Conservation (phyloP, 208 protist genomes). For the Wallacemonas rigidus region DNA sequence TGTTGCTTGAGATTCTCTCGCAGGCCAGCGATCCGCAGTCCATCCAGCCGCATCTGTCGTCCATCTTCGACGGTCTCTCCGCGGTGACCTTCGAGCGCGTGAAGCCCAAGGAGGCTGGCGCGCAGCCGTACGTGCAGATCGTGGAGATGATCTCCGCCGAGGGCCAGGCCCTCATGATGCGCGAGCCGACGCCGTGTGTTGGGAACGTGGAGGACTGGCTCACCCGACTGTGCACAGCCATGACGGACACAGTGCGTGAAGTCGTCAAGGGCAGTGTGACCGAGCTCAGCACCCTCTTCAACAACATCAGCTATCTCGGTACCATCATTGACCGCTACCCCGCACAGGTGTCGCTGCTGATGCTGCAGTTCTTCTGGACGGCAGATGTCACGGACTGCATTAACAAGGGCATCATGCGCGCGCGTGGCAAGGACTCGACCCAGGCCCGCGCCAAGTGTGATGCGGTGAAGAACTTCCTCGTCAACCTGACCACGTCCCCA, state of each 20-base stretch:
- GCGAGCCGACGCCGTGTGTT: constrained; percentile 87
- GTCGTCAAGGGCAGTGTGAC: constrained; percentile 90
- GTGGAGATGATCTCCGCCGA: constrained; percentile 90
- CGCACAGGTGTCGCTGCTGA: constrained; percentile 94
- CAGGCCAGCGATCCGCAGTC: constrained; percentile 94
- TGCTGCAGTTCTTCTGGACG: constrained; percentile 98
- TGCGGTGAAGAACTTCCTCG: constrained; percentile 90
- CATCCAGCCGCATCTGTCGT: constrained; percentile 94
- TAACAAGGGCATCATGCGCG: constrained; percentile 80
- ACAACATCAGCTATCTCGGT: constrained; percentile 85
- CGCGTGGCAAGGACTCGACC: constrained; percentile 73
- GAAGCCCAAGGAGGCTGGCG: constrained; percentile 90
- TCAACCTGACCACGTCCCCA: constrained; percentile 89
- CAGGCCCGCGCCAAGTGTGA: constrained; percentile 83
- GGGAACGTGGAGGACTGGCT: constrained; percentile 96
- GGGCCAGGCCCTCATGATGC: constrained; percentile 89
- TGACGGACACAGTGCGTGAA: constrained; percentile 91
- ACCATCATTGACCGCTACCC: constrained; percentile 95
- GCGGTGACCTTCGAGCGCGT: constrained; percentile 90
- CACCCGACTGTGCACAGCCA: constrained; percentile 88
- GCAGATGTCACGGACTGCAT: constrained; percentile 94
- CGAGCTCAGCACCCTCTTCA: constrained; percentile 85
- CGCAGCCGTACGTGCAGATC: constrained; percentile 91
- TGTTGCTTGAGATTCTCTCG: constrained; percentile 97
- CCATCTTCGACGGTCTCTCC: constrained; percentile 94